These are phyloP conservation scores for Heracleum sosnowskyi DNA, from an alignment of 129 eudicot genomes.

Conservation along the genomic window DNA sequence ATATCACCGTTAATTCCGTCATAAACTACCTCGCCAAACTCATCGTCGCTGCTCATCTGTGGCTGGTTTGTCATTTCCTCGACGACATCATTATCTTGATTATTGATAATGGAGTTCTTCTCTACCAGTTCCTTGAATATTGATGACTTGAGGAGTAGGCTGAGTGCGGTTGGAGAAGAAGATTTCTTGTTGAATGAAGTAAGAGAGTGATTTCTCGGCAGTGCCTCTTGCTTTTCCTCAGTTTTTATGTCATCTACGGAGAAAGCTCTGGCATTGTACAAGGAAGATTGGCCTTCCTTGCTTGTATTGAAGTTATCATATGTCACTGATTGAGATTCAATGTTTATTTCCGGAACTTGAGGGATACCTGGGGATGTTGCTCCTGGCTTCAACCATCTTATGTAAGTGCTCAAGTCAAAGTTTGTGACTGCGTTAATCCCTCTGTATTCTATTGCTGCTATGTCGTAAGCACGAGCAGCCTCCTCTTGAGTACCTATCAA, in stretches of 20 bases:
- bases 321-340: conserved; percentile 16
- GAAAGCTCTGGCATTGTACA: conserved; percentile 19
- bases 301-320: conserved; percentile 18
- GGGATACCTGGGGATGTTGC: conserved; percentile 25
- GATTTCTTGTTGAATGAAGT: conserved; percentile 39
- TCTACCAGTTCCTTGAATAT: conserved; percentile 61
- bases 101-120: conserved; percentile 42
- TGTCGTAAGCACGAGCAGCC: conserved; percentile 80
- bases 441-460: conserved; percentile 82
- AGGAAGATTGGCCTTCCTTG: conserved; percentile 22
- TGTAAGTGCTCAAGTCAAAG: conserved; percentile 66
- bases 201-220: conserved; percentile 24
- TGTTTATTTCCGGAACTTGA: conserved; percentile 31
- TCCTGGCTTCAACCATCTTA: conserved; percentile 68
- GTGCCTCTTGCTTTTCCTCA: conserved; percentile 27
- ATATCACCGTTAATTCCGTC: conserved; percentile 24
- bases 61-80: conserved; percentile 25
- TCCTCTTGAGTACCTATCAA: conserved; percentile 79
- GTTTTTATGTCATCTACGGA: conserved; percentile 15
- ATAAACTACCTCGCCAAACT: conserved; percentile 28
- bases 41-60: conserved; percentile 36
- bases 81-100: conserved; percentile 31
- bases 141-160: conserved; percentile 58
- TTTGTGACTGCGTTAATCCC: conserved; percentile 75
- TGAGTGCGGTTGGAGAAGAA: conserved; percentile 59